Conservation (phyloP, 768 basidiomycete species). For the Gautieria morchelliformis region DNA sequence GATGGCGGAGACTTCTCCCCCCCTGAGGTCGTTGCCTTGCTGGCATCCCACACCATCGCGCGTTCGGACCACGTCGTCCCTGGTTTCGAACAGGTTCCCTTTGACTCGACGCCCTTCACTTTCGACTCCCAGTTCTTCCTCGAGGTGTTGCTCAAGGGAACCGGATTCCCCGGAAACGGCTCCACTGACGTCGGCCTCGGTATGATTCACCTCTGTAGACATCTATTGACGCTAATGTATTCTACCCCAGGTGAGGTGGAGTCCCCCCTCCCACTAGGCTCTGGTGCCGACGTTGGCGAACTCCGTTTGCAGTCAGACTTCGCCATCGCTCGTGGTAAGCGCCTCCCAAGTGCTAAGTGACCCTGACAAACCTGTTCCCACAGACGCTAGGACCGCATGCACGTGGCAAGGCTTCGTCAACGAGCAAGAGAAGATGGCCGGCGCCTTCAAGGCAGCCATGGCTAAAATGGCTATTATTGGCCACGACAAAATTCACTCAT, state of each 20-base stretch:
- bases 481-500: conserved; percentile 26
- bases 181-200: background rate
- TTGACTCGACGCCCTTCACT: conserved; percentile 12
- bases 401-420: conserved; percentile 9
- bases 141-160: conserved; percentile 8
- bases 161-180: conserved; percentile 8
- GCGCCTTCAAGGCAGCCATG: conserved; percentile 33
- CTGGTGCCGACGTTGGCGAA: conserved; percentile 12
- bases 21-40: conserved; percentile 9
- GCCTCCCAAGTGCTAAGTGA: conserved; percentile 7
- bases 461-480: conserved; percentile 34
- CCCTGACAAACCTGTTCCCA: background rate
- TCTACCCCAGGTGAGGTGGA: conserved; percentile 15
- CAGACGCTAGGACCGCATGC: conserved; percentile 6
- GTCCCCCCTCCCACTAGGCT: conserved; percentile 14
- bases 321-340: conserved; percentile 13
- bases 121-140: conserved; percentile 12
- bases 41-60: conserved; percentile 13
- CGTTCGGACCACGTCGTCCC: conserved; percentile 9
- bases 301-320: conserved; percentile 21
- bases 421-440: conserved; percentile 25
- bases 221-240: background rate
- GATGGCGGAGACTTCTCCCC: conserved; percentile 12
- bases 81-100: conserved; percentile 4
- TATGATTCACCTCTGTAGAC: too few relatives aligned